Percentiles rank a stretch among this genome's conserved stretches.
Evolutionary conservation across 139 green algal genomes (phyloP).

Genomic region (Micractinium sp.): DNA sequence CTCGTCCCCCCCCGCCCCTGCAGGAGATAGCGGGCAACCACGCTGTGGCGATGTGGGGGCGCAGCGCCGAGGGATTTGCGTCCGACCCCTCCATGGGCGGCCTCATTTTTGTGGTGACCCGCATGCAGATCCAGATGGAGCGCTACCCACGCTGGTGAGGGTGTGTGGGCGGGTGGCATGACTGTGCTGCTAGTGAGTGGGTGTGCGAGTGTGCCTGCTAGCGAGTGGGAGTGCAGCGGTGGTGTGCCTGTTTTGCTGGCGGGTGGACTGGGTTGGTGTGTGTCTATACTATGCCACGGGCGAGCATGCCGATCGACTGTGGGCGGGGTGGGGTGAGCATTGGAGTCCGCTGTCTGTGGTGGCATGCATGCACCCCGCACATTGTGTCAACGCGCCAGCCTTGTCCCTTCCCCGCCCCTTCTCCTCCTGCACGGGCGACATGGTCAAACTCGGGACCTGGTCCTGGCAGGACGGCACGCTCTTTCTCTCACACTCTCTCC

Average conservation of each 20-base stretch:
- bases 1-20: not conserved
- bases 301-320: too few species aligned
- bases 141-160: slow-evolving; percentile 90
- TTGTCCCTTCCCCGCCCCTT: too few species aligned
- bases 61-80: slow-evolving; percentile 83
- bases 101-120: slow-evolving; percentile 90
- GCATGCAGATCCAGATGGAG: slow-evolving; percentile 92
- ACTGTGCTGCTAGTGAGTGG: too few species aligned
- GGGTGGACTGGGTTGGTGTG: too few species aligned
- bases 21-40: slow-evolving; percentile 92
- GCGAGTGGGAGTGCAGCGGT: not conserved
- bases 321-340: too few species aligned
- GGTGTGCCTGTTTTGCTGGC: not conserved
- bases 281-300: too few species aligned
- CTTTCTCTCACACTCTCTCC: not conserved
- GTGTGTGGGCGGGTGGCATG: too few species aligned
- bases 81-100: slow-evolving; percentile 75
- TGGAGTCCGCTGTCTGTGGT: too few species aligned
- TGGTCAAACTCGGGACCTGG: not conserved
- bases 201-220: too few species aligned
- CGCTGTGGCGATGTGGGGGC: slow-evolving; percentile 86
- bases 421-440: not conserved
- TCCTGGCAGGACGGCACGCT: too few species aligned
- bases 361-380: too few species aligned
- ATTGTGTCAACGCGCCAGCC: too few species aligned